Base-by-base conservation (phyloP, 768 basidiomycete species). In the Lanmaoa pseudosensibilis region DNA sequence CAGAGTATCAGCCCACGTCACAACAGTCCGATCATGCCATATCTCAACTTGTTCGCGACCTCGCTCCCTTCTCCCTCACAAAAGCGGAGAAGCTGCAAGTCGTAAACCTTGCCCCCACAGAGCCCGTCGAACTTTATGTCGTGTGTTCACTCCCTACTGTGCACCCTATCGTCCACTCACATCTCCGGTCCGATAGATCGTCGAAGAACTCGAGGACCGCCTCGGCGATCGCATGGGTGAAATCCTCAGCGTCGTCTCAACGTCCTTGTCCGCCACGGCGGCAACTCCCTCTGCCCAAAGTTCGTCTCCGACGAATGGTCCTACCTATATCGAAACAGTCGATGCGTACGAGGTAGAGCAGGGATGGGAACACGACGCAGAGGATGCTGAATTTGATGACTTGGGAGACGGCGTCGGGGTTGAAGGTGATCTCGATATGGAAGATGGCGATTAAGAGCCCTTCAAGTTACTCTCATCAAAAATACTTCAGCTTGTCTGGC, bases 1-100 rank as follows among this genome's bases (percentile, higher is more conserved):
- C 88, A 6, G 82, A 86, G 9, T 84, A 85, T 62, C 87, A 90
- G 56, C 88, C 90, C 6, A 87, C 85, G 0, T 68, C 73, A 0
- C 69, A 78, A 10, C 94, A 96, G 70, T 85, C 84, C 2, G 75
- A 81, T 2, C 79, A 81, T 50, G 80, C 83, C 13, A 83, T 96
- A 54, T 73, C 82, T 1, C 76, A 77, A 54, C 84, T 97, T 13
- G 83, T 89, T 18, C 81, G 83, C 54, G 76, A 76, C 38, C 82
- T 98, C 11, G 80, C 83, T 2, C 75, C 83, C 19, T 89, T 84
- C 59, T 79, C 82, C 34, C 76, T 98, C 58, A 95, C 94, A 2
- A 97, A 95, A 64, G 84, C 89, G 3, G 95, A 98, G 77, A 94
- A 94, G 66, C 78, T 97, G 4, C 92, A 95, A 66, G 80, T 97